These are phyloP conservation scores for Dianthus caryophyllus DNA, from an alignment of 148 eudicot genomes.

Conservation along the genomic window DNA sequence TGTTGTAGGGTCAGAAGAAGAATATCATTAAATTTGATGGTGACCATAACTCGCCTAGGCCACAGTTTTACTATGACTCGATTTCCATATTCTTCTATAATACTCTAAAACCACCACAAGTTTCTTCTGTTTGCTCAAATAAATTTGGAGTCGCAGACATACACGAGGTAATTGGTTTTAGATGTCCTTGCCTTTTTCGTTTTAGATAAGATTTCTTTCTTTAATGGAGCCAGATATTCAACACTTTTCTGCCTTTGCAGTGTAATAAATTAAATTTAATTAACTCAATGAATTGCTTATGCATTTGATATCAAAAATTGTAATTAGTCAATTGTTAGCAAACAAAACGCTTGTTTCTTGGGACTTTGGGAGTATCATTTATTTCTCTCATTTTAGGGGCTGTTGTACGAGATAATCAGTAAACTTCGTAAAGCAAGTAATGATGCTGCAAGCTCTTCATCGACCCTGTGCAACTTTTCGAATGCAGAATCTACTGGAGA, in stretches of 20 bases:
- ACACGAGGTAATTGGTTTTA: constrained; percentile 55
- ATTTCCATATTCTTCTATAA: constrained; percentile 79
- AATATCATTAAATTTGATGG: constrained; percentile 86
- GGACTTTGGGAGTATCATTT: neutral
- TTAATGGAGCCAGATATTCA: no score
- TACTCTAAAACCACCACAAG: constrained; percentile 67
- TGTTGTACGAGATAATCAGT: constrained; percentile 65
- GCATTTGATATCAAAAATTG: no score
- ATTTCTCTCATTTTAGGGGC: constrained; percentile 27
- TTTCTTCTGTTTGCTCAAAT: constrained; percentile 46
- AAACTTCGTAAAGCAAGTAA: constrained; percentile 45
- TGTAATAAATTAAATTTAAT: no score
- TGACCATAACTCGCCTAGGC: constrained; percentile 92
- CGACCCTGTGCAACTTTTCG: constrained; percentile 40
- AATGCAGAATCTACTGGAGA: constrained; percentile 44
- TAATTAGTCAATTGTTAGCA: no score
- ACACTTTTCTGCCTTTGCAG: no score
- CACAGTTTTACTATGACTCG: constrained; percentile 78
- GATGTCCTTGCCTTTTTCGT: neutral
- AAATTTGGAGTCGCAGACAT: constrained; percentile 41
- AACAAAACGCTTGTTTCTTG: no score
- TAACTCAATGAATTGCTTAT: no score
- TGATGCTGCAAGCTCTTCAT: constrained; percentile 64
- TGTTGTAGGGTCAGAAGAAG: constrained; percentile 81
- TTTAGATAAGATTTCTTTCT: neutral